Evolutionary conservation across 768 basidiomycete species (phyloP).

Genomic region (Pholiota molesta): DNA sequence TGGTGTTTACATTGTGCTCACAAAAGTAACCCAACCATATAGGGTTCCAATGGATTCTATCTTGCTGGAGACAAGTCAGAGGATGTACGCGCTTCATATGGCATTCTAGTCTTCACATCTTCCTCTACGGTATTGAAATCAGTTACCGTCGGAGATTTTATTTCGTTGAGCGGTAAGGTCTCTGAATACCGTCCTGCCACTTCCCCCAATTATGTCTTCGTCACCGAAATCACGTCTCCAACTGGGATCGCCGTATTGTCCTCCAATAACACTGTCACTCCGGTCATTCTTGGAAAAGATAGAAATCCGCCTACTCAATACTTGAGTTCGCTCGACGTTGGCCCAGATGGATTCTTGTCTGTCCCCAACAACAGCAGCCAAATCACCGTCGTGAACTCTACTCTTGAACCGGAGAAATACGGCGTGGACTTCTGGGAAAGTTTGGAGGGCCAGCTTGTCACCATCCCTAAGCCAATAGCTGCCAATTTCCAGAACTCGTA

Average conservation of each 20-base stretch:
- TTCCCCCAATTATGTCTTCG: constrained; percentile 46
- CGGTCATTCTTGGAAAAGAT: constrained; percentile 55
- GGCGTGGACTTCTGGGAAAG: constrained; percentile 71
- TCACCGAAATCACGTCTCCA: constrained; percentile 52
- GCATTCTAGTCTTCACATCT: constrained; percentile 51
- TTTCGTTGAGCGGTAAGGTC: constrained; percentile 49
- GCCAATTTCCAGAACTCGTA: constrained; percentile 54
- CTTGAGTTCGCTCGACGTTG: constrained; percentile 52
- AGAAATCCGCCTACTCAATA: constrained; percentile 53
- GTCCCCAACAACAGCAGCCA: constrained; percentile 56
- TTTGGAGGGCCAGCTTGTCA: constrained; percentile 60
- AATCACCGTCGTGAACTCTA: constrained; percentile 47
- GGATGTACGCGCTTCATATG: constrained; percentile 53
- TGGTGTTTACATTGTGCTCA: neutral
- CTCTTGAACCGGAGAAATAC: constrained; percentile 50
- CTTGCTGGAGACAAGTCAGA: constrained; percentile 44
- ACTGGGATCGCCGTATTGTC: constrained; percentile 47
- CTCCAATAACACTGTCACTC: constrained; percentile 45
- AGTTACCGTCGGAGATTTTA: constrained; percentile 49
- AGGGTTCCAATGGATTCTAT: constrained; percentile 53
- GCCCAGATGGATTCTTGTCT: constrained; percentile 56
- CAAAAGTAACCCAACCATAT: neutral
- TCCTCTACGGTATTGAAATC: constrained; percentile 36
- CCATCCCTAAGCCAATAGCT: constrained; percentile 48
- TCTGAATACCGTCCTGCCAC: constrained; percentile 51